A percentile compares a stretch with the other conserved stretches of the same genome.
These are phyloP conservation scores for Allium fistulosum DNA, from an alignment of 106 monocot species.

Conservation along the genomic window DNA sequence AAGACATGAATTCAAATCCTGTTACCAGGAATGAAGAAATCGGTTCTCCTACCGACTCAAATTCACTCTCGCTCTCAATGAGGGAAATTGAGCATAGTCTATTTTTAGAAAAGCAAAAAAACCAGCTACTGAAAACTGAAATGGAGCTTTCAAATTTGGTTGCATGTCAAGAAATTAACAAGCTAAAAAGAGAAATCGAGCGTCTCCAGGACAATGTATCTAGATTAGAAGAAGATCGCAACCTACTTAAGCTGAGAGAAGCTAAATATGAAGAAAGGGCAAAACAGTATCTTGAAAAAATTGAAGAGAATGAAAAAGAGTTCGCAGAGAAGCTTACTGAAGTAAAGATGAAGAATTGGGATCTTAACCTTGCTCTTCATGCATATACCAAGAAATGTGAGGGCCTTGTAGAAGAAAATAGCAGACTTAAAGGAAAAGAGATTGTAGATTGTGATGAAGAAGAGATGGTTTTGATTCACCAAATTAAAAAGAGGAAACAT, in stretches of 20 bases:
- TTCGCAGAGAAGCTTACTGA: not conserved
- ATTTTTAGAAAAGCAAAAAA: not conserved
- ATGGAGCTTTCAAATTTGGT: not conserved
- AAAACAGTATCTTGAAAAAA: not conserved
- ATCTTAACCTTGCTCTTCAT: not conserved
- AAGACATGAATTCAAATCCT: too few species aligned
- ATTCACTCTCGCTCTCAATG: not conserved
- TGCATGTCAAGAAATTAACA: conserved; percentile 2
- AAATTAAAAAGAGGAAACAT: not conserved
- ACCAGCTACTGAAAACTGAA: not conserved
- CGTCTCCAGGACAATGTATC: not conserved
- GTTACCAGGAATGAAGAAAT: too few species aligned
- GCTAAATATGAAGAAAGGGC: not conserved
- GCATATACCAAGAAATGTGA: not conserved
- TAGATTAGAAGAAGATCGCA: not conserved
- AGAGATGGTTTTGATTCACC: not conserved
- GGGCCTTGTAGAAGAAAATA: not conserved
- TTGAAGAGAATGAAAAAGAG: not conserved
- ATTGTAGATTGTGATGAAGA: not conserved
- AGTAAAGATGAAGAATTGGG: not conserved
- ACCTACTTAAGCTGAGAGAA: not conserved
- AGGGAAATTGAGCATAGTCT: not conserved
- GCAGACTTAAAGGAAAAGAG: not conserved
- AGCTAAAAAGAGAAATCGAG: not conserved
- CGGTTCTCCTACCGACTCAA: too few species aligned